A percentile compares a stretch with the other conserved stretches of the same genome.
Conservation (phyloP, 2,329 filamentous ascomycete genomes). For the Fonsecaea monophora region DNA sequence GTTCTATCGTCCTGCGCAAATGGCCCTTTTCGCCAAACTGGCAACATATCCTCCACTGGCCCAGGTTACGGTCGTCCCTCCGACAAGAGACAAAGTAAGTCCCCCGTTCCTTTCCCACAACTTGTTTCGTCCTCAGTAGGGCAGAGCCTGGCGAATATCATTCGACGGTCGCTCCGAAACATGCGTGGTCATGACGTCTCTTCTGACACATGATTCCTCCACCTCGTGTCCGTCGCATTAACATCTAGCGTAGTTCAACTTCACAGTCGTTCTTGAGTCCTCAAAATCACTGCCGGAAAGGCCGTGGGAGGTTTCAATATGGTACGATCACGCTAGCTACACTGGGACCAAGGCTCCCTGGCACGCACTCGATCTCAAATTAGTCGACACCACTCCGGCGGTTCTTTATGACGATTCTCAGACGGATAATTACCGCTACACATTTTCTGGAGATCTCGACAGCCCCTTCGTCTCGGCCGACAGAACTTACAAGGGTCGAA, state of each 20-base stretch:
- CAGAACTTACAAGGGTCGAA: constrained; percentile 37
- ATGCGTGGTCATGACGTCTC: constrained; percentile 21
- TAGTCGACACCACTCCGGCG: constrained; percentile 40
- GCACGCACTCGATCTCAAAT: constrained; percentile 63
- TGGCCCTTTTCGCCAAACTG: constrained; percentile 61
- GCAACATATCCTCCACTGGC: constrained; percentile 75
- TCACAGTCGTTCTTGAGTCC: constrained; percentile 75
- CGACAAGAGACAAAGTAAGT: constrained; percentile 49
- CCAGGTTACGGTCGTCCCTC: constrained; percentile 69
- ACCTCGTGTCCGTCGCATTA: constrained; percentile 10
- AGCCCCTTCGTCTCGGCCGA: constrained; percentile 34
- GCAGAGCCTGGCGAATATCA: not conserved
- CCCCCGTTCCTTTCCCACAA: constrained; percentile 5
- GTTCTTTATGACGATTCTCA: constrained; percentile 40
- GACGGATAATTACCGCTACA: constrained; percentile 45
- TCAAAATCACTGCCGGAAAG: constrained; percentile 61
- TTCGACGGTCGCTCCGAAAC: not conserved
- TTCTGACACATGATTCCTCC: constrained; percentile 3
- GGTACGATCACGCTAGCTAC: constrained; percentile 70
- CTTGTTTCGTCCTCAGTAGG: constrained; percentile 14
- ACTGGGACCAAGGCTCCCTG: constrained; percentile 51
- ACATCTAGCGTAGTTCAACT: constrained; percentile 53
- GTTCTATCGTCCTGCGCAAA: constrained; percentile 50
- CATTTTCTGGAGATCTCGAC: constrained; percentile 40
- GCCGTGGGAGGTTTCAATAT: constrained; percentile 75